Percentiles rank a stretch among this genome's conserved stretches.
phyloP scores from a whole-genome alignment of 352 stramenopile genomes.

The Globisporangium rhizosaccharum region DNA sequence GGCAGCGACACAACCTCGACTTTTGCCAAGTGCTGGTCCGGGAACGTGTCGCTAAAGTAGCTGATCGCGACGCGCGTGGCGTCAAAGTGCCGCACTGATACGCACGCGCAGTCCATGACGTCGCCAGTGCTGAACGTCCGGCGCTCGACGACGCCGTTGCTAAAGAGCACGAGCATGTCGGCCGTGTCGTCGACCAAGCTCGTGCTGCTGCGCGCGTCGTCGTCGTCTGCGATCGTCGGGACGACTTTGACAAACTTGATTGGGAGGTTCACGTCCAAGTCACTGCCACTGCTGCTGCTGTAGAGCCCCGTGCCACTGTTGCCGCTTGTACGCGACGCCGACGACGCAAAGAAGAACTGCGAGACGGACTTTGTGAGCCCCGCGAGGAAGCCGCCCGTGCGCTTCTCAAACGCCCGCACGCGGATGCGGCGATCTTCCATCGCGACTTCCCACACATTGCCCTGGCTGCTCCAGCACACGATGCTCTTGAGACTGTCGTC shows the following conservation, averaged over 20 bases:
- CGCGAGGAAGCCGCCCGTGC: constrained; percentile 56
- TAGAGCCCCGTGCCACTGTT: not conserved
- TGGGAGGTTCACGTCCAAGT: constrained; percentile 42
- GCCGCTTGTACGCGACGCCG: constrained; percentile 22
- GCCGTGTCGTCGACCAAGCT: constrained; percentile 26
- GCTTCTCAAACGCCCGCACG: constrained; percentile 67
- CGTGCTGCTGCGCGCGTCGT: constrained; percentile 2
- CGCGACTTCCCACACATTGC: constrained; percentile 74
- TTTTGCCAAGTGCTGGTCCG: constrained; percentile 49
- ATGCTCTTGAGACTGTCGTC: constrained; percentile 43
- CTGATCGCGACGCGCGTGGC: constrained; percentile 48
- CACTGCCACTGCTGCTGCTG: constrained; percentile 4
- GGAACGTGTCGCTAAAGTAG: constrained; percentile 73
- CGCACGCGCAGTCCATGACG: constrained; percentile 55
- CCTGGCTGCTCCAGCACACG: constrained; percentile 77
- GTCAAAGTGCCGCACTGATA: constrained; percentile 56
- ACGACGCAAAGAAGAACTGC: constrained; percentile 69
- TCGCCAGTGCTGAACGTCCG: constrained; percentile 64
- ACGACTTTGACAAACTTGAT: constrained; percentile 56
- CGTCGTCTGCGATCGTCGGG: constrained; percentile 20
- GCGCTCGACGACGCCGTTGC: constrained; percentile 56
- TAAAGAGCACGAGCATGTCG: constrained; percentile 67
- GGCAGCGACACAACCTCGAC: constrained; percentile 62
- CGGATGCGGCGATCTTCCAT: constrained; percentile 78
- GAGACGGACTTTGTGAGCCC: constrained; percentile 69